phyloP scores from a whole-genome alignment of 176 grass and related monocot species.

The Canna indica region DNA sequence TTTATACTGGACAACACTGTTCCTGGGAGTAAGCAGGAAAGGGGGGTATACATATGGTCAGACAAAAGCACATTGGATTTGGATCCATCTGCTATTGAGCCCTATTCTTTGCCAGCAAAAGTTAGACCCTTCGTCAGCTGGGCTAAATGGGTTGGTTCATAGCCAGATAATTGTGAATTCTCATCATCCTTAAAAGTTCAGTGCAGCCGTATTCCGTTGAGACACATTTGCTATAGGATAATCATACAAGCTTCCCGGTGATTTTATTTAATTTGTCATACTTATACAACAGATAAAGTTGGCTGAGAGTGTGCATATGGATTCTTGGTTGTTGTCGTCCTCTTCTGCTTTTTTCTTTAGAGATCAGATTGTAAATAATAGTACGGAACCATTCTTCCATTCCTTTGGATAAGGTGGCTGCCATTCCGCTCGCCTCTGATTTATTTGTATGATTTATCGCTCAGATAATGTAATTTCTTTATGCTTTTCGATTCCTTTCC shows the following conservation, averaged over 20 bases:
- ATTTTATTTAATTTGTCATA: not conserved
- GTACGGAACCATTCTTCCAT: not conserved
- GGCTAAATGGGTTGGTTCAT: slow-evolving; percentile 64
- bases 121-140: slow-evolving; percentile 71
- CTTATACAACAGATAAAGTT: not conserved
- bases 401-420: not conserved
- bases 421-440: not conserved
- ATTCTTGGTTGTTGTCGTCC: not conserved
- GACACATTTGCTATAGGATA: not conserved
- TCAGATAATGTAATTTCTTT: too few species aligned
- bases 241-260: not conserved
- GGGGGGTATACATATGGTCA: slow-evolving; percentile 96
- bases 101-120: slow-evolving; percentile 67
- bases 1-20: slow-evolving; percentile 88
- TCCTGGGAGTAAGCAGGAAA: slow-evolving; percentile 75
- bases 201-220: not conserved
- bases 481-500: too few species aligned
- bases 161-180: not conserved
- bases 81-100: slow-evolving; percentile 55
- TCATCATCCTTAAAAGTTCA: not conserved
- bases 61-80: slow-evolving; percentile 50
- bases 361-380: not conserved
- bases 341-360: not conserved
- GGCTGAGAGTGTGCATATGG: not conserved
- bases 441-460: too few species aligned